These are phyloP conservation scores for Vaccinium myrtillus DNA, from an alignment of 148 eudicot genomes.

Conservation along the genomic window DNA sequence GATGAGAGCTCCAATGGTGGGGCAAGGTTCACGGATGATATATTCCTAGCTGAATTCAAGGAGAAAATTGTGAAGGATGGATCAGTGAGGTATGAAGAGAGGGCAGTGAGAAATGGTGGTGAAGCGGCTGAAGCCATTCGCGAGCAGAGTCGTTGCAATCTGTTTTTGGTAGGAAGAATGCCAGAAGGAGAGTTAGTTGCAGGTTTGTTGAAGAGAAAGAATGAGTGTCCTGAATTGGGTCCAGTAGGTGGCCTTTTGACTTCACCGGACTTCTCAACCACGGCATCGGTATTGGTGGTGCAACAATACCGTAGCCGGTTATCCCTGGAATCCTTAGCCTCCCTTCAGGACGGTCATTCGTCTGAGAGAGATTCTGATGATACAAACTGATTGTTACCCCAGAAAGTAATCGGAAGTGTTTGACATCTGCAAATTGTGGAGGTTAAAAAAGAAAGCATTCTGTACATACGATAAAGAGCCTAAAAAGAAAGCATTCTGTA, in stretches of 20 bases:
- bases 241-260: constrained; percentile 34
- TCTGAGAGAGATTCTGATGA: constrained; percentile 11
- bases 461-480: no score
- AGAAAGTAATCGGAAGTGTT: not conserved
- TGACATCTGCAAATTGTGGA: not conserved
- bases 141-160: constrained; percentile 37
- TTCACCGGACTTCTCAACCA: constrained; percentile 35
- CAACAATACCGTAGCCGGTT: constrained; percentile 42
- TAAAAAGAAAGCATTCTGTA: not conserved
- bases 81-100: constrained; percentile 52
- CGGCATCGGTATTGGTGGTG: constrained; percentile 67
- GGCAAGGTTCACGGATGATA: constrained; percentile 33
- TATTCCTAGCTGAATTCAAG: constrained; percentile 27
- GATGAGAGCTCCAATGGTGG: not conserved
- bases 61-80: constrained; percentile 25
- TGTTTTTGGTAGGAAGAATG: constrained; percentile 60
- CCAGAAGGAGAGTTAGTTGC: constrained; percentile 51
- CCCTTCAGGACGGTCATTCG: not conserved
- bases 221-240: constrained; percentile 62
- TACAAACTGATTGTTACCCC: not conserved
- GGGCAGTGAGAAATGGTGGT: constrained; percentile 27
- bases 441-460: not conserved
- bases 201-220: constrained; percentile 23
- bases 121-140: constrained; percentile 33
- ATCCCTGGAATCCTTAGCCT: constrained; percentile 16